Evolutionary conservation across 2,329 filamentous ascomycete species (phyloP), one percentile per base, ranked within the genome.

Genomic region (Microcera coccophila): DNA sequence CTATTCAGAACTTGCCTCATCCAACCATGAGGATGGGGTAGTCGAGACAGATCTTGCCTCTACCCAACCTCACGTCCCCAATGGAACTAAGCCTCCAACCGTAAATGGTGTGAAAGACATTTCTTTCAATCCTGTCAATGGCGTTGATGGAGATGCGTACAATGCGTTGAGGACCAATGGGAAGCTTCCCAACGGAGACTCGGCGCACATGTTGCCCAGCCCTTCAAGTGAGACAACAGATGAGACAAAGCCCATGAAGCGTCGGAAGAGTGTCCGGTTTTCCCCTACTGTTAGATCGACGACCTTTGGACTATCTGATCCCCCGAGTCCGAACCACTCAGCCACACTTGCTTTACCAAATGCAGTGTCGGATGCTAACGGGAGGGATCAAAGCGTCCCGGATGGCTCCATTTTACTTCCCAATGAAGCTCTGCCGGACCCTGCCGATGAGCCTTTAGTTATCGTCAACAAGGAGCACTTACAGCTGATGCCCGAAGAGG

Each of bases 401-500:
- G 44, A 45, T 14, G 50, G 29, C 29, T 33, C 10, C 29, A 16
- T 28, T 17, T 31, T 4, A n/a, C n/a, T 12, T 22, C 14, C 41
- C 5, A 38, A 34, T 10, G 40, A 35, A 28, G 33, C 32, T 2
- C 33, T 8, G 11, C 26, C 36, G 5, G 36, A n/a, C 3, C 29
- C 36, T 21, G 34, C 37, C 10, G 15, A 19, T 21, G 17, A 39
- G 18, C 38, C 28, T 15, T 24, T 36, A 2, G 38, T 47, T n/a
- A 57, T 78, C 3, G 55, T 64, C 38, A 73, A 79, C 52, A 75
- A 69, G 67, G 93, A 98, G 59, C 90, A 96, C 59, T 81, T 96
- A n/a, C 93, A 97, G 62, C 74, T 98, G 8, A 90, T 85, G 3
- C 78, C 85, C 0, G 90, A 96, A 63, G 93, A 98, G 66, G 84